Evolutionary conservation across 2,329 filamentous ascomycete species (phyloP), one percentile per base, ranked within the genome.

Genomic region (Colletotrichum graminicola): DNA sequence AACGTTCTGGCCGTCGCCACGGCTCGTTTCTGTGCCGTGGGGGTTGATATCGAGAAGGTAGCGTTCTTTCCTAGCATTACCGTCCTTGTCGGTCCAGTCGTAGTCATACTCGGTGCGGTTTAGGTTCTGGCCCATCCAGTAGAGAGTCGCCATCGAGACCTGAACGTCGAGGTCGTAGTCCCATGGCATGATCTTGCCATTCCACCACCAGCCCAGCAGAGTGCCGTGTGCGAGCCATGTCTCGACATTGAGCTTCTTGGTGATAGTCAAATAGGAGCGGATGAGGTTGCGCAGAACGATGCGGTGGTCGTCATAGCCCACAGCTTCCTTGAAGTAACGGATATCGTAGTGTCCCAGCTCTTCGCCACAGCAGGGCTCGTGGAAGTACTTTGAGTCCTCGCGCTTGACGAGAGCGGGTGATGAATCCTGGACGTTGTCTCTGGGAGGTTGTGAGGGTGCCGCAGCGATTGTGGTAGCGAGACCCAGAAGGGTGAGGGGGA

Each of bases 171-270:
- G 84, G 79, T 97, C 94, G 84, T 90, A 93, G 80, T 96, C 93
- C 93, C 93, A 95, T 0, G 93, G 93, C 83, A 95, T 89, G 78
- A 93, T 90, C 81, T 89, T 82, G 52, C 85, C 87, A 78, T 94
- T 95, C 94, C 94, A 97, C 92, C 93, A 96, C 94, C 94, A 97
- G 16, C 93, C 94, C 29, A 97, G 84, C 61, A 96, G 82, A 5
- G 93, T 94, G 60, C 94, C 94, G 80, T 97, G 94, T 49, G 94
- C 93, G 71, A 97, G 89, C 94, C 94, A 96, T 0, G 94, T 95
- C 81, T 95, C 93, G 73, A 94, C 82, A 8, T 89, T 88, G 65
- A 91, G 84, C 23, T 87, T 84, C 55, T 85, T 83, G 79, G 93
- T 92, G 67, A 89, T 90, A 56, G 86, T 85, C 55, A 96, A 86